Evolutionary conservation across 345 rosid genomes (phyloP).

Genomic region (Jatropha curcas): DNA sequence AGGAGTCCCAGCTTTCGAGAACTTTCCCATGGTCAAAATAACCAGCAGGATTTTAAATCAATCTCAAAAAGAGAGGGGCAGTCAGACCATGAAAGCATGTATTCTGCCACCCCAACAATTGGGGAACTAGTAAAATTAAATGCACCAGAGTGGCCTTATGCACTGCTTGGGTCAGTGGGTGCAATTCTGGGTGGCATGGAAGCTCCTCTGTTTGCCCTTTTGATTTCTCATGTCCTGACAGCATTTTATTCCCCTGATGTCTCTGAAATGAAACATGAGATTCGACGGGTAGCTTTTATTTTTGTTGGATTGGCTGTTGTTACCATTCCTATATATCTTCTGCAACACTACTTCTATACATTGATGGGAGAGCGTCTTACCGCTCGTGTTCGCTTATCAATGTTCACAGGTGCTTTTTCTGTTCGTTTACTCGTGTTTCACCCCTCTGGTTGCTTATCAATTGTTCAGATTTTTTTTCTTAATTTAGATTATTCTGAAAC

Average conservation of each 20-base stretch:
- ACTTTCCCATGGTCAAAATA: slow-evolving; percentile 23
- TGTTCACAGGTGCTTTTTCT: slow-evolving; percentile 66
- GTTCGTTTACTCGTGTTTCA: background rate
- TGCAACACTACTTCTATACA: slow-evolving; percentile 78
- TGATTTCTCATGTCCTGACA: slow-evolving; percentile 60
- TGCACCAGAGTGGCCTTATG: slow-evolving; percentile 84
- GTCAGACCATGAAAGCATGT: slow-evolving; percentile 22
- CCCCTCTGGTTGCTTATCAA: too few relatives aligned
- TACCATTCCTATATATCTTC: slow-evolving; percentile 60
- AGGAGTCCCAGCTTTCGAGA: slow-evolving; percentile 46
- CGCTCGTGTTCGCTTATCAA: slow-evolving; percentile 61
- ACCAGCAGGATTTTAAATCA: slow-evolving; percentile 12
- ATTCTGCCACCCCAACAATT: slow-evolving; percentile 37
- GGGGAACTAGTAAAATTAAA: slow-evolving; percentile 65
- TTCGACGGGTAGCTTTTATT: slow-evolving; percentile 44
- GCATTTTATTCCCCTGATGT: slow-evolving; percentile 55
- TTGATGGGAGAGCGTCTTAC: slow-evolving; percentile 86
- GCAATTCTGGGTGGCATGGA: slow-evolving; percentile 74
- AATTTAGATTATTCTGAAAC: slow-evolving; percentile 7
- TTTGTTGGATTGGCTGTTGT: slow-evolving; percentile 49
- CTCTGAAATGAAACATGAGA: slow-evolving; percentile 46
- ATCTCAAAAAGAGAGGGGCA: slow-evolving; percentile 2
- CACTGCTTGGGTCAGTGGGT: slow-evolving; percentile 75
- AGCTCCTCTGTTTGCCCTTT: slow-evolving; percentile 73
- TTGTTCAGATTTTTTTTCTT: background rate